These are phyloP conservation scores for Phalaenopsis hybrid DNA, from an alignment of 116 monocot genomes.

Conservation along the genomic window DNA sequence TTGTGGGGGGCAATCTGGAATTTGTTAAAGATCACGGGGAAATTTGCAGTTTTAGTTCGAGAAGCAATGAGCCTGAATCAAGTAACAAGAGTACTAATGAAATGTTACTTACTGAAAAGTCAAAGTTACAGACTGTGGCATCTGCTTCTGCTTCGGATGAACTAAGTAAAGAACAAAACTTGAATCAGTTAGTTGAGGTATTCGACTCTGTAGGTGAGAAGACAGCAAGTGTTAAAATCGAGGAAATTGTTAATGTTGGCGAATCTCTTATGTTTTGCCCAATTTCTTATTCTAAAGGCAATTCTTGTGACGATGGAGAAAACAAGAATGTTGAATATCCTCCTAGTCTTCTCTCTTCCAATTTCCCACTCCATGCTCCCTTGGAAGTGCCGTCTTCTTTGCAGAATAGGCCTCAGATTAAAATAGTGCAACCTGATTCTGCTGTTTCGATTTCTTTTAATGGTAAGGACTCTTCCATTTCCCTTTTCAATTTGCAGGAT, in stretches of 20 bases:
- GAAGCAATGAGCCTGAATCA: neutral
- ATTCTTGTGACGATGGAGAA: slow-evolving; percentile 1
- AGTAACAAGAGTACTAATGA: neutral
- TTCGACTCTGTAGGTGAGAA: slow-evolving; percentile 1
- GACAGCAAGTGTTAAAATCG: slow-evolving; percentile 8
- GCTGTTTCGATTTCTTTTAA: slow-evolving; percentile 18
- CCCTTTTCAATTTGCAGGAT: slow-evolving; percentile 34
- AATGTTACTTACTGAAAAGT: neutral
- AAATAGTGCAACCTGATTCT: slow-evolving; percentile 16
- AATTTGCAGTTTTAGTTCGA: slow-evolving; percentile 2
- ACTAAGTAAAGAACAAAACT: slow-evolving; percentile 10
- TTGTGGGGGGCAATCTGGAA: neutral
- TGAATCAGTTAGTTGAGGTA: too few species aligned
- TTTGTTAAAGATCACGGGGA: slow-evolving; percentile 6
- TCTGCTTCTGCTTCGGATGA: neutral
- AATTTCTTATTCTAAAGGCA: slow-evolving; percentile 13
- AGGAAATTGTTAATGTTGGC: neutral
- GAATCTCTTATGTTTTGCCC: slow-evolving; percentile 7
- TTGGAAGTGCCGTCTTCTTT: slow-evolving; percentile 18
- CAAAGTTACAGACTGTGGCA: too few species aligned
- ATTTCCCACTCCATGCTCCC: slow-evolving; percentile 16
- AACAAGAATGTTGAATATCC: slow-evolving; percentile 4
- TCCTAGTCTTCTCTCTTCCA: slow-evolving; percentile 12
- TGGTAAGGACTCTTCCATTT: slow-evolving; percentile 15
- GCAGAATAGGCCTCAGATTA: slow-evolving; percentile 13